Conservation (phyloP, 805 yeast genomes). For the Zygosaccharomyces kombuchaensis region DNA sequence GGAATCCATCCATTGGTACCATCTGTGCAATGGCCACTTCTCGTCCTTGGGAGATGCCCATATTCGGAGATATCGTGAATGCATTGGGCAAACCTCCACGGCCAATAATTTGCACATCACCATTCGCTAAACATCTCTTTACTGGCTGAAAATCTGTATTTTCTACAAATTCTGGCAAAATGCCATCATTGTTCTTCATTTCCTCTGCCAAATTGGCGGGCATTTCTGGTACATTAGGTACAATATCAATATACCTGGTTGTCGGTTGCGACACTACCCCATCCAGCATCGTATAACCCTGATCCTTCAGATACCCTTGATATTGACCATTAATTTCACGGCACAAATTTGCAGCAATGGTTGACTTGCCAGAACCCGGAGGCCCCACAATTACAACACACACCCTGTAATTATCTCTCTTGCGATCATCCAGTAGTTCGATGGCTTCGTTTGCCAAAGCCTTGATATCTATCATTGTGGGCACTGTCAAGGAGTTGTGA, state of each 20-base stretch:
- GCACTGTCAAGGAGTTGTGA: neutral
- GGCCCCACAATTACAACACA: conserved; percentile 64
- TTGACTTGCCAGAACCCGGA: conserved; percentile 85
- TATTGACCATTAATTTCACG: conserved; percentile 37
- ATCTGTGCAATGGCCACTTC: conserved; percentile 39
- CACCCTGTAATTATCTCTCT: conserved; percentile 40
- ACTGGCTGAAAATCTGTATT: conserved; percentile 21
- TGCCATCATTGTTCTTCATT: conserved; percentile 14
- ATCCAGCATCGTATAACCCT: conserved; percentile 9
- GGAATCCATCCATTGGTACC: conserved; percentile 77
- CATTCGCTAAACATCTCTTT: conserved; percentile 16
- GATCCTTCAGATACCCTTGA: conserved; percentile 9
- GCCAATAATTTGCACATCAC: conserved; percentile 26
- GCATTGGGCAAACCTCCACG: conserved; percentile 33
- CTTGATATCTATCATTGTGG: conserved; percentile 19
- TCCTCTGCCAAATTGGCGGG: conserved; percentile 11
- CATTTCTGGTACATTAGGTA: conserved; percentile 8
- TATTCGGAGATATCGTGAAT: conserved; percentile 12
- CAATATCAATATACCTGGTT: conserved; percentile 3
- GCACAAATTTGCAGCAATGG: conserved; percentile 50
- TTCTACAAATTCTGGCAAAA: conserved; percentile 22
- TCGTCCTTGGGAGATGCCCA: neutral
- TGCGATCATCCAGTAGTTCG: conserved; percentile 21
- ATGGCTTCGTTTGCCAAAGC: conserved; percentile 34
- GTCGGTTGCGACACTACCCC: neutral